Evolutionary conservation across 2,329 filamentous ascomycete genomes (phyloP), one percentile per base, ranked within the genome.

Genomic region (Purpureocillium lavendulum): DNA sequence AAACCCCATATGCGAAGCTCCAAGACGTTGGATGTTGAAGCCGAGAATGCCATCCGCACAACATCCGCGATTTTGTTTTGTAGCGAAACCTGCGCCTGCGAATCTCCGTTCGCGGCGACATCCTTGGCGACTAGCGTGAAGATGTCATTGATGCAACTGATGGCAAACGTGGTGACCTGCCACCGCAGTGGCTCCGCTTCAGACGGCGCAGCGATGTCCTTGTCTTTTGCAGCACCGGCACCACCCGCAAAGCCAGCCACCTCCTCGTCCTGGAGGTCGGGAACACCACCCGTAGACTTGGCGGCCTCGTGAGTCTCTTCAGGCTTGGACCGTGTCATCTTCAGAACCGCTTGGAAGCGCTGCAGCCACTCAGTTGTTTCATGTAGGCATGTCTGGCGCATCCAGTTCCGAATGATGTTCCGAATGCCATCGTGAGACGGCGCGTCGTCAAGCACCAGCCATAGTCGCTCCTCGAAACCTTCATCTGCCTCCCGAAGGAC

Each of bases 31-130:
- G 90, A 90, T 1, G 92, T 98, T 1, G 90, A 97, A 1, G 92
- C 92, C 10, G 92, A 96, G 61, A 98, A 98, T 0, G 92, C 90
- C 73, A 97, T 95, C 37, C 88, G 82, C 42, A 98, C 87, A 17
- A 98, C 86, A 58, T 98, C 92, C 3, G 87, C 89, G 40, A 98
- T 78, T 53, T 80, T 83, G 44, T 77, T 75, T 59, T 98, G 89
- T 18, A 98, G 66, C 4, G 84, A 86, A 34, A 75, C 63, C 54
- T 94, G 84, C 4, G 88, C 86, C 3, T 75, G 70, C 6, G 88
- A 88, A 30, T 88, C 84, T 28, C 86, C 84, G 44, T 88, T 83
- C 24, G 82, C 77, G 15, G 84, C 72, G 17, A 87, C 78, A 40
- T 92, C 85, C 59, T 88, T 90, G 44, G 76, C 79, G 21, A 94